phyloP scores from a whole-genome alignment of 2,329 filamentous ascomycete genomes.

The Fusarium falciforme region DNA sequence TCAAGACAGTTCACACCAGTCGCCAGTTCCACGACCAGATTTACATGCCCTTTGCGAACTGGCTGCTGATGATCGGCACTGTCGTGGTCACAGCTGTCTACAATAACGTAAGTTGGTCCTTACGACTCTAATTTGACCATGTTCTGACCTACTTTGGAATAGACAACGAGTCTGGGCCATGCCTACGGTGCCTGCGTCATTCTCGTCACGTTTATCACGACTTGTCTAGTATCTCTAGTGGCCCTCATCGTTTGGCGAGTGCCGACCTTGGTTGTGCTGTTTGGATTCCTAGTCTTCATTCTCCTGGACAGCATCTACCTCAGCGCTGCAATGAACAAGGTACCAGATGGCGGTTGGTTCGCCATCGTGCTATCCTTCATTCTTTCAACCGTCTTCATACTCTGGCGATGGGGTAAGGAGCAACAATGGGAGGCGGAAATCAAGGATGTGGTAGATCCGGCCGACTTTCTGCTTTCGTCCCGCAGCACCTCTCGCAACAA shows the following conservation, averaged over 20 bases:
- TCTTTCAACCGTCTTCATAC: slow-evolving; percentile 73
- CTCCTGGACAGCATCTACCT: slow-evolving; percentile 76
- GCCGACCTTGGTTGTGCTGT: slow-evolving; percentile 67
- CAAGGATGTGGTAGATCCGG: slow-evolving; percentile 66
- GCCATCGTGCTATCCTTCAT: slow-evolving; percentile 73
- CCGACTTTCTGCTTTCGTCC: slow-evolving; percentile 48
- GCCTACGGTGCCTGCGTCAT: slow-evolving; percentile 86
- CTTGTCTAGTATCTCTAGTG: slow-evolving; percentile 77
- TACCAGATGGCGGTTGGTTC: slow-evolving; percentile 83
- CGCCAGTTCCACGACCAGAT: slow-evolving; percentile 78
- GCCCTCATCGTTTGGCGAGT: slow-evolving; percentile 79
- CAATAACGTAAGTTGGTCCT: slow-evolving; percentile 65
- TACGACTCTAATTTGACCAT: neutral
- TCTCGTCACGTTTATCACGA: slow-evolving; percentile 82
- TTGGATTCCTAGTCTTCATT: slow-evolving; percentile 73
- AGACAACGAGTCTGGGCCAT: slow-evolving; percentile 75
- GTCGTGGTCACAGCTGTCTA: slow-evolving; percentile 81
- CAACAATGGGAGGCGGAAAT: slow-evolving; percentile 79
- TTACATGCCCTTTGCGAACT: slow-evolving; percentile 81
- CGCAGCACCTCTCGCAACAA: slow-evolving; percentile 41
- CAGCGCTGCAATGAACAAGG: slow-evolving; percentile 76
- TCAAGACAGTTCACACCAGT: slow-evolving; percentile 79
- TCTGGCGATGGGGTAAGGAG: slow-evolving; percentile 85
- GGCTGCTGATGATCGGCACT: slow-evolving; percentile 80
- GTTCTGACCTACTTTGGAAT: slow-evolving; percentile 38